phyloP scores from a whole-genome alignment of 805 yeast species.

The Nakazawaea molendinolei region DNA sequence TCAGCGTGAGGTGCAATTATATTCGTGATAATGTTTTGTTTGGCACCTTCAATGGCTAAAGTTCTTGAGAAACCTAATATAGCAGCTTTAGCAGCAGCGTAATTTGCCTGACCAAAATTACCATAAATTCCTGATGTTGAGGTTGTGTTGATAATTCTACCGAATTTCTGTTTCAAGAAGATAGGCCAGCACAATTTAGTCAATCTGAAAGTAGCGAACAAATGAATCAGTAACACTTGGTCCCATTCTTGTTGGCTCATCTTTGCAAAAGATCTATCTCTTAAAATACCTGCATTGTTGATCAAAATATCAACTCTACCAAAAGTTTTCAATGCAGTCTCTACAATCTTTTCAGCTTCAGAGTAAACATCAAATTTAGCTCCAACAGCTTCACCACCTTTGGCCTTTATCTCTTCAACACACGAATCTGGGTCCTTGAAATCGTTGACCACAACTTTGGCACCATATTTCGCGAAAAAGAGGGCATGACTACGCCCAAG shows the following conservation, averaged over 20 bases:
- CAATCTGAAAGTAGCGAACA: constrained; percentile 73
- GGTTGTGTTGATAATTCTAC: constrained; percentile 81
- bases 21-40: constrained; percentile 66
- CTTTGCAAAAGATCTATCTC: constrained; percentile 83
- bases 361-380: constrained; percentile 77
- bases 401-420: constrained; percentile 64
- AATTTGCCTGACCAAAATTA: constrained; percentile 95
- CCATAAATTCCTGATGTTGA: constrained; percentile 98
- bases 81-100: constrained; percentile 89
- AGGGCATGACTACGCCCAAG: constrained; percentile 87
- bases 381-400: constrained; percentile 77
- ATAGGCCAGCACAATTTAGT: constrained; percentile 92
- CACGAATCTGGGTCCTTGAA: constrained; percentile 67
- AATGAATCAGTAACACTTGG: constrained; percentile 72
- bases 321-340: constrained; percentile 67
- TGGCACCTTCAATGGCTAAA: constrained; percentile 86
- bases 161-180: constrained; percentile 69
- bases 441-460: constrained; percentile 91
- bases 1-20: constrained; percentile 96
- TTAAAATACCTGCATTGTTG: constrained; percentile 91
- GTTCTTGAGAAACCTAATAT: constrained; percentile 81
- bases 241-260: constrained; percentile 84
- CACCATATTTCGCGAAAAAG: constrained; percentile 84
- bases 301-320: constrained; percentile 82
- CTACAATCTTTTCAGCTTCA: constrained; percentile 67